Evolutionary conservation across 2,329 filamentous ascomycete species (phyloP).

Genomic region (Hymenoscyphus scutula): DNA sequence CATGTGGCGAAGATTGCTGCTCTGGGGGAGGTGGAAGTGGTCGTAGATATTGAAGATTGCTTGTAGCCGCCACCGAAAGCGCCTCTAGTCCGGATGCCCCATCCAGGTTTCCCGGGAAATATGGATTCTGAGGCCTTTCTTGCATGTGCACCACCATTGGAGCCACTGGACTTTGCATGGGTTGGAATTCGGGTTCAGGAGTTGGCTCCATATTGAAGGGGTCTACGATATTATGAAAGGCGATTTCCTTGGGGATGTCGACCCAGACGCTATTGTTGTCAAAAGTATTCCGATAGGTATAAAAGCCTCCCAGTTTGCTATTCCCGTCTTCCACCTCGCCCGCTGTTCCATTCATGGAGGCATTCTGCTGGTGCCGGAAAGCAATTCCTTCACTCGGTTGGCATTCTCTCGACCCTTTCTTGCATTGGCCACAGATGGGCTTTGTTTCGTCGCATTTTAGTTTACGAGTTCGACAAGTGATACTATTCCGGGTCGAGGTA

Average conservation of each 20-base stretch:
- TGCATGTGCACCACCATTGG: constrained; percentile 23
- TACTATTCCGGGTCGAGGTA: constrained; percentile 37
- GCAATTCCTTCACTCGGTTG: constrained; percentile 60
- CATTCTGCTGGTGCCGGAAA: constrained; percentile 68
- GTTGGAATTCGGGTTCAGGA: constrained; percentile 36
- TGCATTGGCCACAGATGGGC: constrained; percentile 59
- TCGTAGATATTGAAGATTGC: constrained; percentile 38
- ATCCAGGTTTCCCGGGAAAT: constrained; percentile 29
- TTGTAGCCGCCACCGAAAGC: constrained; percentile 50
- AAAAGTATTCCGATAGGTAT: constrained; percentile 66
- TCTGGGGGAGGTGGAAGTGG: constrained; percentile 21
- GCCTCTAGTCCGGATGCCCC: constrained; percentile 52
- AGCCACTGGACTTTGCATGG: constrained; percentile 8
- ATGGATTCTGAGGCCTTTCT: constrained; percentile 25
- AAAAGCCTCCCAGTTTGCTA: constrained; percentile 55
- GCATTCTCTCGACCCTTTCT: constrained; percentile 56
- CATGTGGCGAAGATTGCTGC: constrained; percentile 30
- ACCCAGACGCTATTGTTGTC: constrained; percentile 60
- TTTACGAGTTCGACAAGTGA: constrained; percentile 58
- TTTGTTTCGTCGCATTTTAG: constrained; percentile 64
- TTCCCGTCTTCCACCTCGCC: constrained; percentile 40
- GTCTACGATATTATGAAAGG: constrained; percentile 61
- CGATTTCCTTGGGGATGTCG: constrained; percentile 59
- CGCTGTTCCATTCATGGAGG: constrained; percentile 57
- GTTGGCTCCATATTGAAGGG: constrained; percentile 54